Evolutionary conservation across 257 asterid species (phyloP), one percentile per base, ranked within the genome.

Genomic region (Solanum dulcamara): DNA sequence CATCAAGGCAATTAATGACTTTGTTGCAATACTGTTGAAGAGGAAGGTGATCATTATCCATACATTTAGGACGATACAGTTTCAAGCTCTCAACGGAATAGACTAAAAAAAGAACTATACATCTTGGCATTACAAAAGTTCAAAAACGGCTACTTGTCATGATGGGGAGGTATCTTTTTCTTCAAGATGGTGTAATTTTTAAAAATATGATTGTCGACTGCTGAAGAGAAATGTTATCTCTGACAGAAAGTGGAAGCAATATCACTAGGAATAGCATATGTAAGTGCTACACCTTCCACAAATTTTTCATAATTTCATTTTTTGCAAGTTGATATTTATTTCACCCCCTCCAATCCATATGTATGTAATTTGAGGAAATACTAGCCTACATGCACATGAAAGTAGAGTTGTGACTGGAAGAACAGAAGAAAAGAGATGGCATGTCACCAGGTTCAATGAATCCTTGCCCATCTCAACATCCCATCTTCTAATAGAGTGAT

Each of bases 401-500:
- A 53, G 33, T 30, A 40, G 62, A n/a, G 4, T 13, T 24, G 33
- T 55, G 59, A 86, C 83, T 9, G 80, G 38, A 17, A 77, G 48
- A 30, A 64, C 80, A 22, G 64, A 75, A 50, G 72, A 83, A 80
- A 74, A 13, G 12, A 55, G 68, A 60, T 51, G 37, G 55, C 72
- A 71, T 35, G 38, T 90, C 84, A 97, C 99, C 91, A 95, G 88
- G 92, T 81, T 92, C 67, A 89, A 66, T 64, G 91, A 85, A 87
- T 93, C 94, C 89, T 91, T 92, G 88, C 98, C 97, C 6, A 93
- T 92, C 91, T 90, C 97, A 88, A 93, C 99, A 88, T 97, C 98
- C 99, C 99, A 97, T 89, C 91, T 93, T 91, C 94, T 92, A 83
- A 95, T 93, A 85, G 98, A 92, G 88, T 95, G 98, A 90, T 97